Evolutionary conservation across 441 rosid species (phyloP).

Genomic region (Capsella rubella): DNA sequence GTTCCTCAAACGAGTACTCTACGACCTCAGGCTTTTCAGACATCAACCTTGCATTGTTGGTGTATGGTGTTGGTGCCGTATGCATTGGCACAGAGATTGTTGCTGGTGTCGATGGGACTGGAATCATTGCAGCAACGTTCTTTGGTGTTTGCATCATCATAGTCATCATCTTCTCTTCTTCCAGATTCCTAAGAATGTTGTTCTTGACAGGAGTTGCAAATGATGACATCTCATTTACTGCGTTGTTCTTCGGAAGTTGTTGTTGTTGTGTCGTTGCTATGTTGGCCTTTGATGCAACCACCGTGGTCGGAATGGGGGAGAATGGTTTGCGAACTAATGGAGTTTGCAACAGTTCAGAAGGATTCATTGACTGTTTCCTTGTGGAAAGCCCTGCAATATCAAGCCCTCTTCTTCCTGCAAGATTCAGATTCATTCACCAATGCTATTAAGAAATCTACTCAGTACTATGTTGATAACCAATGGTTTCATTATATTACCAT

Average conservation of each 20-base stretch:
- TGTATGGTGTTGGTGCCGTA: slow-evolving; percentile 56
- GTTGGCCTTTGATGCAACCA: slow-evolving; percentile 61
- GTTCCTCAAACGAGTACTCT: slow-evolving; percentile 88
- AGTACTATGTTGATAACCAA: slow-evolving; percentile 4
- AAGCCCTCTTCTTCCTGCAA: slow-evolving; percentile 79
- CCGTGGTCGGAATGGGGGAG: slow-evolving; percentile 71
- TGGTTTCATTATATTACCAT: slow-evolving; percentile 50
- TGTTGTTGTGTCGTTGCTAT: slow-evolving; percentile 36
- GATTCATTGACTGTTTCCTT: slow-evolving; percentile 63
- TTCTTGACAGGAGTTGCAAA: slow-evolving; percentile 61
- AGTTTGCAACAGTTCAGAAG: slow-evolving; percentile 61
- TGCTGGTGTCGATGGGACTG: slow-evolving; percentile 72
- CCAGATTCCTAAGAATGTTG: slow-evolving; percentile 34
- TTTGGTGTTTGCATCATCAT: slow-evolving; percentile 58
- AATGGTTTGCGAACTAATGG: slow-evolving; percentile 86
- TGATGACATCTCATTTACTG: slow-evolving; percentile 10
- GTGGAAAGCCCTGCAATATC: slow-evolving; percentile 69
- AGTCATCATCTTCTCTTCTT: slow-evolving; percentile 57
- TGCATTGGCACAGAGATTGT: slow-evolving; percentile 83
- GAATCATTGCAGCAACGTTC: slow-evolving; percentile 48
- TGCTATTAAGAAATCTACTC: slow-evolving; percentile 8
- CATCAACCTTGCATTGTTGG: slow-evolving; percentile 37
- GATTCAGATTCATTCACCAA: neutral
- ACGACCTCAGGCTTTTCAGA: slow-evolving; percentile 52
- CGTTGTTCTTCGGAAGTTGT: slow-evolving; percentile 19